Base-by-base conservation (phyloP, 352 stramenopile genomes). In the Phytopythium chamaehyphon region DNA sequence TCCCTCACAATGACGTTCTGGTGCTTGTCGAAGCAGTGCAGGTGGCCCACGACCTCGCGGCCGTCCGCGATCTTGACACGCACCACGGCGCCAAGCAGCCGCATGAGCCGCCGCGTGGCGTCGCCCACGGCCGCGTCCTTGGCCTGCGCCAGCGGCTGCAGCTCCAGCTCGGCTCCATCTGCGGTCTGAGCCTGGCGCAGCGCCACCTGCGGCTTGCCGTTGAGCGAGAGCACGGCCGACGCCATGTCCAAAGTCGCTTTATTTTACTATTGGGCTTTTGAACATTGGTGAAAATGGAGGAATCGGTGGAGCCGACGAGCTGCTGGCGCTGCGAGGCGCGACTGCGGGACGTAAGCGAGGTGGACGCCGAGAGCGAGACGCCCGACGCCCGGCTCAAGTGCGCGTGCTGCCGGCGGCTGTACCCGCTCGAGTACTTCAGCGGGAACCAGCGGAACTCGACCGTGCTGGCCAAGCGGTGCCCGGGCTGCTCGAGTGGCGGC, bases 1-100 rank as follows among this genome's bases (percentile, higher is more conserved):
- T 90, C 80, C 40, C 76, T 87, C 28, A 90, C 57, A 35, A 90
- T 88, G 28, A 90, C 64, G 61, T 90, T 90, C 65, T 88, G 73
- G 61, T 90, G 76, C 62, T 88, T 85, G 75, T 90, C 80, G 56
- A 90, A 83, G 62, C 80, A 88, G 66, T 90, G 77, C 55, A 90
- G 80, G 42, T 53, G 70, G 19, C 80, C 80, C 11, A 88, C 50
- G 37, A 90, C 31, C 35, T 87, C 67, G 63, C 80, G 76, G 38
- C 80, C 76, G 59, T 90, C 80, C 47, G 70, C 76, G 64, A 90
- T 86, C 54, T 83, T 69, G 50, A 90, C 62, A 40, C 80, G 80
- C 45, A 86, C 67, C 7, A 72, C 37, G 8, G 68, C 55, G 31
- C 76, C 76, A 11, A 90, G 60, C 44, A 90, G 57, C 53, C 64